Percentiles rank a stretch among this genome's conserved stretches.
These are phyloP conservation scores for Kalmusia sp. DNA, from an alignment of 2,329 filamentous ascomycete genomes.

Conservation along the genomic window DNA sequence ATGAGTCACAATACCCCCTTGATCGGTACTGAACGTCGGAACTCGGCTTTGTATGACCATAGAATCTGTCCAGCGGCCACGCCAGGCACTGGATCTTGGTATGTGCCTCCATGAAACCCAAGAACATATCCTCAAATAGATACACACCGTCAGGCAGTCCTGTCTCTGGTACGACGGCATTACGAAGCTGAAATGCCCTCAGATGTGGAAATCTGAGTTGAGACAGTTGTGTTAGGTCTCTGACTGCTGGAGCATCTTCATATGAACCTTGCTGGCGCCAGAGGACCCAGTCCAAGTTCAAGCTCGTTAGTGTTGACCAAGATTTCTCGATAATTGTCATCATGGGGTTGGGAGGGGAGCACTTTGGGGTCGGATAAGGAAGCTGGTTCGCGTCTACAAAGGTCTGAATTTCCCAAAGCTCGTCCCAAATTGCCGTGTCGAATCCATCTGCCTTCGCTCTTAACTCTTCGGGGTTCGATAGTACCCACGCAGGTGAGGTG, in stretches of 20 bases:
- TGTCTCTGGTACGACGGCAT: conserved; percentile 49
- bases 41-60: conserved; percentile 36
- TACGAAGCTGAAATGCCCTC: conserved; percentile 55
- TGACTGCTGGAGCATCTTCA: conserved; percentile 16
- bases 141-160: conserved; percentile 46
- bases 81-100: conserved; percentile 52
- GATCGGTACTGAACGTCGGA: conserved; percentile 30
- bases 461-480: conserved; percentile 18
- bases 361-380: conserved; percentile 1
- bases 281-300: conserved; percentile 45
- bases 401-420: conserved; percentile 27
- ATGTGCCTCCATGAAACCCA: conserved; percentile 55
- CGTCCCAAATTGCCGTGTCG: conserved; percentile 36
- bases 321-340: conserved; percentile 28
- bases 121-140: conserved; percentile 46
- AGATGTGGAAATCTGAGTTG: conserved; percentile 51
- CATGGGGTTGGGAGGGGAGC: conserved; percentile 12
- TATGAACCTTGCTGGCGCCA: conserved; percentile 32
- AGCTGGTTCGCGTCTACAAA: conserved; percentile 25
- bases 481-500: conserved; percentile 9
- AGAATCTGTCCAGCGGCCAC: conserved; percentile 57
- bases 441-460: conserved; percentile 24
- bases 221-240: conserved; percentile 37
- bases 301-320: conserved; percentile 35
- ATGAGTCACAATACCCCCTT: conserved; percentile 45